Evolutionary conservation across 2,329 filamentous ascomycete species (phyloP), one percentile per base, ranked within the genome.

Genomic region (Tothia fuscella): DNA sequence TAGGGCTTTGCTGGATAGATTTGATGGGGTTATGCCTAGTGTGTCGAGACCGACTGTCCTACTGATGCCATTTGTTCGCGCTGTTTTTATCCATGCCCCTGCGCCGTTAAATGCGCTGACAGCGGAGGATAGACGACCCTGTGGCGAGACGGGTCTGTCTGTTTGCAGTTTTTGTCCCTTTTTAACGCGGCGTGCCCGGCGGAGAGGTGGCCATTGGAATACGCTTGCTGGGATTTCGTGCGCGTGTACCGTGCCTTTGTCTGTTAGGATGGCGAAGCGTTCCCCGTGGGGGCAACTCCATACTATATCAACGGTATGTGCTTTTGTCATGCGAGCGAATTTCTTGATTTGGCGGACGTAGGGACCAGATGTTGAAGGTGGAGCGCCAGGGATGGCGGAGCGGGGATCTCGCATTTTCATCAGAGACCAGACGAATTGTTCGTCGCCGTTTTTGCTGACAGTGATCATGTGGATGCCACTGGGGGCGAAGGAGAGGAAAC

Each of bases 231-330:
- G 86, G 60, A 96, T 75, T 50, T 94, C 84, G 49, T 94, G 80
- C 32, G 96, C 74, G 61, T 98, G 91, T 9, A 95, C 79, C 6
- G 91, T 98, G n/a, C 89, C 87, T 51, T 88, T 83, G 53, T 93
- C 86, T 1, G 91, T 96, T 20, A 95, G 78, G 63, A 98, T 79
- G 2, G 88, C 89, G 29, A 93, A 65, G 45, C 83, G 80, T 55
- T 93, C 84, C 17, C 84, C 85, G 43, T 80, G 79, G 3, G 84
- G 84, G 42, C 76, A 73, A 2, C 82, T 81, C 91, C 91, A 98
- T 3, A 79, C 77, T 31, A 94, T 83, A 54, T 95, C 89, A 17
- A 95, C 75, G 42, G 96, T 85, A 41, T 84, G 82, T 3, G 91
- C 86, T 37, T 89, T 82, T 2, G 89, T 96, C 74, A 95, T 82